Base-by-base conservation (phyloP, 768 basidiomycete species). In the Pluteus cervinus region DNA sequence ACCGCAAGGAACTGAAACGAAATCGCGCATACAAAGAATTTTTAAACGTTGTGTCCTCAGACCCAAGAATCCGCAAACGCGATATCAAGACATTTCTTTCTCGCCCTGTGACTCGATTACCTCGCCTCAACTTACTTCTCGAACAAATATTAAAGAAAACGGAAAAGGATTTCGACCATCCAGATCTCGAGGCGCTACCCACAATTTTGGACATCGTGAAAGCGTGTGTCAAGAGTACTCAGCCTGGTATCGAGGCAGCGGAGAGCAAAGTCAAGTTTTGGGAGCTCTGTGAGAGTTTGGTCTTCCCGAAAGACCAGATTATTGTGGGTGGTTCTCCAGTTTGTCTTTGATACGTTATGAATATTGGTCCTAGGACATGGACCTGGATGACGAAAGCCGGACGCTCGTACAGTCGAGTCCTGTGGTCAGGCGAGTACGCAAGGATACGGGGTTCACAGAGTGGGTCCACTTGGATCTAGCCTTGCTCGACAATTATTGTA, bases 241-340 rank as follows among this genome's bases (percentile, higher is more conserved):
- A 93, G 50, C 89, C 89, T 1, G 91, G 91, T 4, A 92, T 94
- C 42, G 86, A 79, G 42, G 86, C 81, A n/a, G 87, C 91, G 1
- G 90, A 93, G 53, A 73, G 77, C 44, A 90, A 90, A 54, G 90
- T 92, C 46, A 90, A 89, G 52, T 81, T 89, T 42, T 87, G 84
- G 81, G 78, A 67, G 36, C 62, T 93, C 3, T 79, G 77, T 46
- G 87, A 93, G 61, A 81, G 73, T 48, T 54, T 94, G 33, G 58
- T 76, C 9, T 87, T 78, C 50, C 77, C 78, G 50, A 79, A 72
- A 44, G 89, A 85, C 17, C 89, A 93, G 56, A 77, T 92, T 12
- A 79, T 90, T 24, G 89, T 88, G 51, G 42, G 79, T 29, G 20
- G 8, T 11, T 24, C 22, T 30, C 29, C 23, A 5, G 10, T 38